Evolutionary conservation across 106 monocot genomes (phyloP).

Genomic region (Vanilla planifolia): DNA sequence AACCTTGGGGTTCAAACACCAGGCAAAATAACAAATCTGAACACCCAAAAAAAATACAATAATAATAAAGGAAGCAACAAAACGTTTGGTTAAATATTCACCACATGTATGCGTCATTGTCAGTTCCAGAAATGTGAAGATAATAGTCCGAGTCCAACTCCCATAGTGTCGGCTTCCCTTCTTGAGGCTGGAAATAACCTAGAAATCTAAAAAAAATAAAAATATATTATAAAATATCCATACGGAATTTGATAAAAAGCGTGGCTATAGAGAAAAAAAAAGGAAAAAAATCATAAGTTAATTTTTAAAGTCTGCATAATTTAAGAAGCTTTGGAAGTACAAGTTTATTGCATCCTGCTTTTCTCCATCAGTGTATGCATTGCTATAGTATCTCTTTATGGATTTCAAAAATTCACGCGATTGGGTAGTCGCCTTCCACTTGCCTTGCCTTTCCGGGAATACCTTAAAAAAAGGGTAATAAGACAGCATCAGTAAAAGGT

Average conservation of each 20-base stretch:
- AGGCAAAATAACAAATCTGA: not conserved
- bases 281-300: not conserved
- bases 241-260: not conserved
- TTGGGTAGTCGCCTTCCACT: slow-evolving; percentile 97
- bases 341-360: slow-evolving; percentile 99
- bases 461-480: slow-evolving; percentile 45
- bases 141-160: slow-evolving; percentile 97
- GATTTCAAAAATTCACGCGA: slow-evolving; percentile 97
- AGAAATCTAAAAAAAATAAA: slow-evolving; percentile 54
- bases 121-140: slow-evolving; percentile 81
- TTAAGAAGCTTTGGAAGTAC: too few relatives aligned
- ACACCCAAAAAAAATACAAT: not conserved
- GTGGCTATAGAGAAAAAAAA: not conserved
- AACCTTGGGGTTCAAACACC: not conserved
- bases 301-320: too few relatives aligned
- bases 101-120: slow-evolving; percentile 48
- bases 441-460: slow-evolving; percentile 98
- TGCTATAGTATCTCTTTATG: slow-evolving; percentile 95
- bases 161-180: slow-evolving; percentile 98
- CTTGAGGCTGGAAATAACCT: slow-evolving; percentile 93
- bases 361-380: slow-evolving; percentile 98
- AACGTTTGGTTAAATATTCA: not conserved
- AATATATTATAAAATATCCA: not conserved
- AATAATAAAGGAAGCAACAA: not conserved
- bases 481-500: not conserved